These are phyloP conservation scores for Pseudonitzschia delicatissima DNA, from an alignment of 108 stramenopile genomes.

Conservation along the genomic window DNA sequence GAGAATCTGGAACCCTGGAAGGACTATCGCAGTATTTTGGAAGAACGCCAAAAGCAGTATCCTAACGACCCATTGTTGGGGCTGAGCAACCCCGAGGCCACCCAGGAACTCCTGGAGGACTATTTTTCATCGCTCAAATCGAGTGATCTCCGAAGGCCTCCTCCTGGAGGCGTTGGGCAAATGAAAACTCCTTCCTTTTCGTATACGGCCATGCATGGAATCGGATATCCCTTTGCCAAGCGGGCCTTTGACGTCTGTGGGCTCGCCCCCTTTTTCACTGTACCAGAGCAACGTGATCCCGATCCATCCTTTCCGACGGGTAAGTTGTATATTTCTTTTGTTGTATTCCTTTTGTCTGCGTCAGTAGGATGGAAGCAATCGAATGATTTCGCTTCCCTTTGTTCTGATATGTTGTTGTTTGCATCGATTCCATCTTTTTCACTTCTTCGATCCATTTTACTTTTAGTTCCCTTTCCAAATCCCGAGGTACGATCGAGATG, in stretches of 20 bases:
- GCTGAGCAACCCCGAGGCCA: slow-evolving; percentile 24
- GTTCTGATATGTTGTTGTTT: no score
- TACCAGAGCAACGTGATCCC: slow-evolving; percentile 79
- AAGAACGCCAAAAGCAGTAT: slow-evolving; percentile 16
- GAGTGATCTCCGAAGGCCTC: slow-evolving; percentile 66
- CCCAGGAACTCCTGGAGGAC: slow-evolving; percentile 30
- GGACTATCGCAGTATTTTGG: slow-evolving; percentile 58
- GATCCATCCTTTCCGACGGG: slow-evolving; percentile 93
- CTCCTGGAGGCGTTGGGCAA: slow-evolving; percentile 1
- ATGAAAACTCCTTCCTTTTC: slow-evolving; percentile 41
- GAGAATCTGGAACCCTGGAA: slow-evolving; percentile 87
- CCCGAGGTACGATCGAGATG: neutral
- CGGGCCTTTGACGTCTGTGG: slow-evolving; percentile 70
- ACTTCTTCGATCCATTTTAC: no score
- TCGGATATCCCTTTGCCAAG: slow-evolving; percentile 76
- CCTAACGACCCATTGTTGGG: slow-evolving; percentile 54
- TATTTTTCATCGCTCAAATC: slow-evolving; percentile 64
- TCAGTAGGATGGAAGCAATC: no score
- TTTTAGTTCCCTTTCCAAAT: slow-evolving; percentile 10
- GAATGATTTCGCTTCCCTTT: no score
- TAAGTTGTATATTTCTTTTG: neutral
- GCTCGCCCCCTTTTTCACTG: slow-evolving; percentile 69
- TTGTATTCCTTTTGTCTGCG: no score
- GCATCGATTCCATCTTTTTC: no score
- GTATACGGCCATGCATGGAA: slow-evolving; percentile 98